Conservation (phyloP, 2,329 filamentous ascomycete species). For the Bisporella sp. region DNA sequence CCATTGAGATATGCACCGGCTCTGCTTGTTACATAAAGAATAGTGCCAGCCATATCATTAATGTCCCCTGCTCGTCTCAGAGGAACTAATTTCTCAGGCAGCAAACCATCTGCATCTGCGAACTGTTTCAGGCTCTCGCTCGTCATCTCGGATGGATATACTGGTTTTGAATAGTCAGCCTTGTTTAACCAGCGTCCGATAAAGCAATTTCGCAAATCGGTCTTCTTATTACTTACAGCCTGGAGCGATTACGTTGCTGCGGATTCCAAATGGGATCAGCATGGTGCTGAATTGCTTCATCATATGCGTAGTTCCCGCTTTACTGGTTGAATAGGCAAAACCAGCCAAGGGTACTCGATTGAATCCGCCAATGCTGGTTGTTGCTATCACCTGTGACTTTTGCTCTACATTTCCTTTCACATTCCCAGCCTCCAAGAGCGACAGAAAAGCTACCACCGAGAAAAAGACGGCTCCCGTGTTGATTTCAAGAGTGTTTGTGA, state of each 20-base stretch:
- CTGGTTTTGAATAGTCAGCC: neutral
- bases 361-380: slow-evolving; percentile 65
- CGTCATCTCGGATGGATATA: slow-evolving; percentile 8
- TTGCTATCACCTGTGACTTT: slow-evolving; percentile 55
- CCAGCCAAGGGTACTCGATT: slow-evolving; percentile 62
- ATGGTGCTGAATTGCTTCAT: slow-evolving; percentile 62
- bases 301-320: slow-evolving; percentile 65
- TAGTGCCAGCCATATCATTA: slow-evolving; percentile 54
- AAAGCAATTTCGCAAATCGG: neutral
- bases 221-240: slow-evolving; percentile 3
- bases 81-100: slow-evolving; percentile 1
- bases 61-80: slow-evolving; percentile 42
- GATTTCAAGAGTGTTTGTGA: slow-evolving; percentile 39
- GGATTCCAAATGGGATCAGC: slow-evolving; percentile 53
- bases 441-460: slow-evolving; percentile 52
- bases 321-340: slow-evolving; percentile 69
- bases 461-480: slow-evolving; percentile 30
- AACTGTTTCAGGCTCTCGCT: neutral
- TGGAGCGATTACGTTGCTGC: slow-evolving; percentile 27
- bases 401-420: slow-evolving; percentile 47
- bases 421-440: slow-evolving; percentile 54
- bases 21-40: slow-evolving; percentile 32
- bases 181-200: neutral
- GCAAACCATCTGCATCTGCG: neutral
- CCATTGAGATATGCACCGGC: slow-evolving; percentile 19